phyloP scores from a whole-genome alignment of 768 basidiomycete genomes.

The Polyporus arcularius region DNA sequence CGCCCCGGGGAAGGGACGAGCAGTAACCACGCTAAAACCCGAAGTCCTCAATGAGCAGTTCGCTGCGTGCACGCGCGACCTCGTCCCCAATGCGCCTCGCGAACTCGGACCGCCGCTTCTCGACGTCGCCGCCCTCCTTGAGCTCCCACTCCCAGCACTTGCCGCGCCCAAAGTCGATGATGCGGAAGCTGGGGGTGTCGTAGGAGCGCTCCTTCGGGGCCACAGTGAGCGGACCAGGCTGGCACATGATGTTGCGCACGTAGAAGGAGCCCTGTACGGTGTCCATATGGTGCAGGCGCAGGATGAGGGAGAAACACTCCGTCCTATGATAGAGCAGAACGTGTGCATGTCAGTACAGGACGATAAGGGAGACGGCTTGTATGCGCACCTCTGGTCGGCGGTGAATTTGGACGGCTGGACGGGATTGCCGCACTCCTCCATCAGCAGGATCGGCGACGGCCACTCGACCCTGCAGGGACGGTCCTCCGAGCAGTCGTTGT shows the following conservation, averaged over 20 bases:
- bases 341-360: neutral
- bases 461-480: conserved; percentile 12
- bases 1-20: too few species aligned
- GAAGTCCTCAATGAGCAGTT: neutral
- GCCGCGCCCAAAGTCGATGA: conserved; percentile 53
- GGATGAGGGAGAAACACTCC: conserved; percentile 35
- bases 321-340: conserved; percentile 11
- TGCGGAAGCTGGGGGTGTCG: conserved; percentile 39
- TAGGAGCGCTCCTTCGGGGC: conserved; percentile 31
- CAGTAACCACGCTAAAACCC: neutral
- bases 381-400: conserved; percentile 18
- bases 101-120: neutral
- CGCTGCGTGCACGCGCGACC: neutral
- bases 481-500: conserved; percentile 20
- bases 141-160: neutral
- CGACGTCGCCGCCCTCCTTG: neutral
- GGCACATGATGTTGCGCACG: conserved; percentile 45
- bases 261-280: conserved; percentile 45
- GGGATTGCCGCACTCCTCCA: conserved; percentile 49
- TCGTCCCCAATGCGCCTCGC: neutral
- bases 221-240: conserved; percentile 42
- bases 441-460: conserved; percentile 43
- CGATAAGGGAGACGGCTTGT: neutral
- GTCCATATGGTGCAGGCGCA: conserved; percentile 41
- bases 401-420: conserved; percentile 31